Evolutionary conservation across 1,139 yeast genomes (phyloP), one percentile per base, ranked within the genome.

Genomic region (Candida tunisiensis): DNA sequence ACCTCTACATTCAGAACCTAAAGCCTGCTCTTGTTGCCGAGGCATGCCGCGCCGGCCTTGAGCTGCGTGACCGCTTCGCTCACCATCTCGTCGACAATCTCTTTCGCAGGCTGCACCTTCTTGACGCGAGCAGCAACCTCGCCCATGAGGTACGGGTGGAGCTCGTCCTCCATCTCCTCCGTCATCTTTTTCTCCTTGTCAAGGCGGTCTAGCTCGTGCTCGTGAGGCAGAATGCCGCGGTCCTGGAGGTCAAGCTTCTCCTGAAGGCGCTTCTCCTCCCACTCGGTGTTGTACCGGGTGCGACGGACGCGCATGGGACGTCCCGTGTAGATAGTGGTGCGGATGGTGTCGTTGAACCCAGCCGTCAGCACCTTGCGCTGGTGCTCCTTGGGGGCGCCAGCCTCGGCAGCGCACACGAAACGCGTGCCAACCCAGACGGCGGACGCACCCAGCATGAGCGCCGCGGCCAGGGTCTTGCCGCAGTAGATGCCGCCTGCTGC

Each of bases 311-410:
- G 40, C 22, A 42, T 21, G n/a, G 47, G 47, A 5, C 47, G 40
- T 8, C 47, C 47, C 4, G 47, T 39, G 29, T 36, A 42, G 25
- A 42, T 40, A 15, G 40, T 30, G 8, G 47, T 39, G 13, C 44
- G 34, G 21, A 38, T 20, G 4, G 47, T 42, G 28, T 38, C 47
- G 25, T 43, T 35, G 28, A 31, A 42, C 18, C 28, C 28, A 13
- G 44, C 40, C 8, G 33, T 23, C 12, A 40, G 26, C 3, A 42
- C 46, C 9, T 34, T 34, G n/a, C n/a, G n/a, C n/a, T n/a, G n/a
- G n/a, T n/a, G n/a, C n/a, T n/a, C n/a, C n/a, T n/a, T n/a, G n/a
- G n/a, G n/a, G n/a, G n/a, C n/a, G n/a, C n/a, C n/a, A n/a, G n/a
- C n/a, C n/a, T n/a, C n/a, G n/a, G n/a, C n/a, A n/a, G n/a, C n/a